Evolutionary conservation across 441 rosid species (phyloP).

Genomic region (Mallotus japonicus): DNA sequence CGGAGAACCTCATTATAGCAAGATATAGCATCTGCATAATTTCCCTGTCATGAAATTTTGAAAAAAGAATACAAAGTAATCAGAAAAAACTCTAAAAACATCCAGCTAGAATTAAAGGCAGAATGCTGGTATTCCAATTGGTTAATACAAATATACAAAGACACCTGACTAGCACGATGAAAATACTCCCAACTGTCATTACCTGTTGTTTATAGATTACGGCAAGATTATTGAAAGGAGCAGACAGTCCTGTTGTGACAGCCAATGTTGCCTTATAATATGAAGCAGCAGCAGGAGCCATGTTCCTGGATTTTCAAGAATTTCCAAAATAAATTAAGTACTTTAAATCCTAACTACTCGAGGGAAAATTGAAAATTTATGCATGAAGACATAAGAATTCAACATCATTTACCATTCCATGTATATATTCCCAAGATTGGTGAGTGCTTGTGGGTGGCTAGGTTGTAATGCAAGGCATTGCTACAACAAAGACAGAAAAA

Average conservation of each 20-base stretch:
- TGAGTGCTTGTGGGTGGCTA: constrained; percentile 94
- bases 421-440: constrained; percentile 95
- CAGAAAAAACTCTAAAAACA: neutral
- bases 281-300: constrained; percentile 80
- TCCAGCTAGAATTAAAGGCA: neutral
- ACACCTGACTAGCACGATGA: neutral
- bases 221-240: constrained; percentile 97
- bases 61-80: constrained; percentile 5
- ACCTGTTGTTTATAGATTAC: constrained; percentile 99
- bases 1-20: constrained; percentile 98
- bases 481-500: constrained; percentile 44
- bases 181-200: neutral
- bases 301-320: constrained; percentile 51
- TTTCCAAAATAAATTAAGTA: constrained; percentile 8
- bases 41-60: constrained; percentile 55
- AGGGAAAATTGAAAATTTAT: neutral
- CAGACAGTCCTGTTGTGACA: constrained; percentile 93
- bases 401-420: constrained; percentile 83
- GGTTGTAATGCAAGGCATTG: constrained; percentile 95
- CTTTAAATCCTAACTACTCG: neutral
- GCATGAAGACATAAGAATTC: constrained; percentile 4
- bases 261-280: constrained; percentile 87
- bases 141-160: neutral
- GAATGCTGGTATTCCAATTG: neutral
- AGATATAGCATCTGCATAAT: constrained; percentile 92